Base-by-base conservation (phyloP, 257 asterid genomes). In the Solanum etuberosum region DNA sequence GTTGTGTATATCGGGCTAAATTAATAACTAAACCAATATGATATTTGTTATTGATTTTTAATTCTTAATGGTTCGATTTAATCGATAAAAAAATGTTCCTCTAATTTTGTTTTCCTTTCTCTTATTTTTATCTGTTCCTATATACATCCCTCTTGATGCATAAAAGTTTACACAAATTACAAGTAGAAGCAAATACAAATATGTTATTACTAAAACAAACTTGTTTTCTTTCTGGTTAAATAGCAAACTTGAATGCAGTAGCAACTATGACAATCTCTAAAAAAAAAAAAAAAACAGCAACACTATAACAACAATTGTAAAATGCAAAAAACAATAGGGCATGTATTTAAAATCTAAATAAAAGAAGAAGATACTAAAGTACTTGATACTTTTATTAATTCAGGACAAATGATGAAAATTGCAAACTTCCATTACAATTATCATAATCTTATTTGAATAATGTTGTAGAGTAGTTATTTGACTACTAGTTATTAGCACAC, bases 401-500 rank as follows among this genome's bases (percentile, higher is more conserved):
- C 70, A 63, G 32, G n/a, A 63, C 70, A 63, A 63, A 1, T n/a
- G 32, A 63, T 63, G 70, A 63, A 63, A 11, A 23, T 63, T 57
- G 13, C 65, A n/a, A 63, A 63, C 71, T 63, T 0, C 15, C 16
- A 63, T 63, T 63, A n/a, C 32, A 63, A 25, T 0, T 63, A n/a
- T n/a, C 32, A 63, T 63, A 63, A 63, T 63, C 15, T n/a, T 63
- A n/a, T 63, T n/a, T 63, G 16, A 10, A 63, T 63, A 63, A 23
- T 61, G 29, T 61, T 23, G 31, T 61, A 54, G n/a, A 54, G n/a
- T 54, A 4, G 70, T 61, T n/a, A 59, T 59, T 59, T 21, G 27
- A 48, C 57, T 48, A 5, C 57, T 15, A 0, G 27, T 18, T 3
- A 57, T 59, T 10, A n/a, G 98, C 98, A 95, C 29, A 93, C 95